Base-by-base conservation (phyloP, 176 grass and related monocot genomes). In the Neostapfia colusana region DNA sequence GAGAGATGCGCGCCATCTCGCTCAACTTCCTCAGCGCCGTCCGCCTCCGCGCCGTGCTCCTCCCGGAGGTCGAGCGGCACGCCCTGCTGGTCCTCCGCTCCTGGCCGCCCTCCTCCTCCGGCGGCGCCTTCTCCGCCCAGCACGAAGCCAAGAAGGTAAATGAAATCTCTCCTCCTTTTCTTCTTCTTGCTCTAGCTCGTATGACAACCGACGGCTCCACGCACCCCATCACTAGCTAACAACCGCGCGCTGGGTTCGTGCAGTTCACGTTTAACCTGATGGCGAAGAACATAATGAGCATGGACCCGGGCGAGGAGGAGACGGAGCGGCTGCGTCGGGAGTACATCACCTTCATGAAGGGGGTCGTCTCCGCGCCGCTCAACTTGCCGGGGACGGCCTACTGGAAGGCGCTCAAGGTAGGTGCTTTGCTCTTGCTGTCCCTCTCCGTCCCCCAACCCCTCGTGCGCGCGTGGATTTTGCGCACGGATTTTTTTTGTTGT, bases 301-400 rank as follows among this genome's bases (percentile, higher is more conserved):
- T 98, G 89, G 85, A 92, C 81, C 91, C 87, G 1, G 82, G 83
- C 27, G 84, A 92, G 49, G 82, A 82, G 16, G 91, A 98, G 82
- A 92, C 95, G 43, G 91, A 98, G 84, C 84, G 61, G 72, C 85
- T 98, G 87, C 54, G 95, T 60, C 65, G 28, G 37, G 91, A 94
- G 82, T 94, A 95, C 85, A 92, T 95, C 86, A 92, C 95, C 49
- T 92, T 98, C 95, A 98, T 98, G 95, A 98, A 95, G 68, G 95
- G 95, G 8, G 87, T 98, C 3, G 87, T 98, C 7, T 94, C 95
- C 34, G 79, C 89, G 65, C 95, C 95, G 27, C 84, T 98, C 18
- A 98, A 98, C 78, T 90, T 98, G 59, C 95, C 95, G 9, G 95
- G 95, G 41, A 98, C 91, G 46, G 35, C 95, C 7, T 98, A 98